phyloP scores from a whole-genome alignment of 139 green algal genomes.

The Mesotaenium endlicherianum region DNA sequence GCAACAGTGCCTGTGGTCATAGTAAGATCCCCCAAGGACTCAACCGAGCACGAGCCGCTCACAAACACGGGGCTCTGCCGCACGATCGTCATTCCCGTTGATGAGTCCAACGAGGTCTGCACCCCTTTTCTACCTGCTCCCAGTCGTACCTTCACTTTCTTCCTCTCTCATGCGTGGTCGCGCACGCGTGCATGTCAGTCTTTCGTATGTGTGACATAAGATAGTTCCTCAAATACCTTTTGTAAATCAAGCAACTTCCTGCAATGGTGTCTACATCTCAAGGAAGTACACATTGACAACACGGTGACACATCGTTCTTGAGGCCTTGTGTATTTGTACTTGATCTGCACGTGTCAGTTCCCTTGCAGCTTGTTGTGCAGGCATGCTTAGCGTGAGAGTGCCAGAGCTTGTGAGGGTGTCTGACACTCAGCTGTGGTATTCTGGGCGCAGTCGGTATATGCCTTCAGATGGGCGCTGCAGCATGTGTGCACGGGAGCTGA shows the following conservation, averaged over 20 bases:
- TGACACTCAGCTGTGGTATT: too few relatives aligned
- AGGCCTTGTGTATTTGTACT: too few relatives aligned
- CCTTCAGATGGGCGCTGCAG: conserved; percentile 25
- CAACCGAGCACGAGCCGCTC: neutral
- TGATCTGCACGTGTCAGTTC: too few relatives aligned
- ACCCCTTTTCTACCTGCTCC: neutral
- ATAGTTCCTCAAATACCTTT: too few relatives aligned
- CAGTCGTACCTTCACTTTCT: neutral
- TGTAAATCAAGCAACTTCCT: too few relatives aligned
- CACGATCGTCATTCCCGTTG: conserved; percentile 6
- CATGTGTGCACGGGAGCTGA: conserved; percentile 8
- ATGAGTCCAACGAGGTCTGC: conserved; percentile 25
- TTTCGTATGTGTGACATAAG: too few relatives aligned
- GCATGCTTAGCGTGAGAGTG: neutral
- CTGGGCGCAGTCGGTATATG: conserved; percentile 11
- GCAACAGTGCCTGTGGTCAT: conserved; percentile 29
- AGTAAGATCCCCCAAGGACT: neutral
- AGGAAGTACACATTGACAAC: too few relatives aligned
- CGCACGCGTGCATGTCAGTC: too few relatives aligned
- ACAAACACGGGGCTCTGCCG: conserved; percentile 1
- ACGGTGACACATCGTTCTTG: too few relatives aligned
- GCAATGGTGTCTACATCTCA: too few relatives aligned
- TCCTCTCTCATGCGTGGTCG: too few relatives aligned
- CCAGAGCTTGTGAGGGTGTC: neutral
- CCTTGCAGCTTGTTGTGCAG: too few relatives aligned